Evolutionary conservation across 495 filamentous ascomycete species (phyloP), one percentile per base, ranked within the genome.

Genomic region (Trichocladium antarcticum): DNA sequence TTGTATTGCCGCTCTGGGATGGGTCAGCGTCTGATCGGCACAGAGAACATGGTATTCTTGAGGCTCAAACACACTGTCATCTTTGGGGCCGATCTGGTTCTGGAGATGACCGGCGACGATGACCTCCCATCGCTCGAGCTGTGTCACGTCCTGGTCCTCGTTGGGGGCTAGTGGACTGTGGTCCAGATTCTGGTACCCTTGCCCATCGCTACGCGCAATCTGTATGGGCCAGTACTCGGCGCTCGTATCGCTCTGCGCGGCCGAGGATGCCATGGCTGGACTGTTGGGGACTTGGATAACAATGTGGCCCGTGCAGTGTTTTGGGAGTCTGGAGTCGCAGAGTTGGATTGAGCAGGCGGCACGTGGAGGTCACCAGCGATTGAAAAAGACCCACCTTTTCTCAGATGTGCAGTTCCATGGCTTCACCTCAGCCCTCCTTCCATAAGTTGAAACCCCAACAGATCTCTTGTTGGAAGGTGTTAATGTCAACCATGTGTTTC

Each of bases 51-150:
- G 22, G 22, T n/a, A 31, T 15, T 5, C 15, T 9, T 17, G 6
- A 8, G 6, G 6, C 15, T 20, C n/a, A 47, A 14, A 54, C 57
- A 45, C 53, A 57, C 58, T 54, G 42, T 63, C 58, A 22, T 57
- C 50, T 29, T 45, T 43, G 19, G 53, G 54, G 6, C 40, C 56
- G 6, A 61, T 35, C 41, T 64, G 59, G 38, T 49, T 41, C 37
- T 50, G 44, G 0, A 64, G 50, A 45, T 64, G 61, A 16, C 59
- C 59, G 2, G 50, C 61, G 17, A 62, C 52, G 21, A 64, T 64
- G 34, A 64, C 61, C 36, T 60, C 59, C 61, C 59, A 62, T 12
- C 61, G 40, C 42, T 64, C 61, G 12, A 52, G 60, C 42, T 62
- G 59, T 5, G 58, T 42, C 5, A 58, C 42, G 37, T 65, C 63